Conservation (phyloP, 768 basidiomycete species). For the Hydnum rufescens region DNA sequence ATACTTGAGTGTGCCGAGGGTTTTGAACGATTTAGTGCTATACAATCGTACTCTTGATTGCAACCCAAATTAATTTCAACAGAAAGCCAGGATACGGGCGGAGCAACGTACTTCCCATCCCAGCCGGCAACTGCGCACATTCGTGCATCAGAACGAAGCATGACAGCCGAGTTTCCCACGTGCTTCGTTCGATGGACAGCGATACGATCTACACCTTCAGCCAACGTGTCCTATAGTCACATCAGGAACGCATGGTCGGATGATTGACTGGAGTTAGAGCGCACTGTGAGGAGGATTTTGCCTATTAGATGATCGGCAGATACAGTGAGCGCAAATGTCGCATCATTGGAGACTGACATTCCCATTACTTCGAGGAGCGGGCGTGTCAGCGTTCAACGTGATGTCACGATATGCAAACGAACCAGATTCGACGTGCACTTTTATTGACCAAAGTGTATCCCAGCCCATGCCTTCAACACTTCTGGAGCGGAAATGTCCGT, state of each 20-base stretch:
- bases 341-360: slow-evolving; percentile 45
- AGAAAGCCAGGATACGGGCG: too few relatives aligned
- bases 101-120: slow-evolving; percentile 62
- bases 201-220: not conserved
- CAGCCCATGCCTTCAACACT: slow-evolving; percentile 58
- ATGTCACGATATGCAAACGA: not conserved
- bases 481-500: slow-evolving; percentile 19
- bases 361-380: slow-evolving; percentile 47
- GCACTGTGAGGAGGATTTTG: slow-evolving; percentile 15
- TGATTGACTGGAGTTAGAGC: not conserved
- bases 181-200: slow-evolving; percentile 40
- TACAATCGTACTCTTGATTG: slow-evolving; percentile 58
- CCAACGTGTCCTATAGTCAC: not conserved
- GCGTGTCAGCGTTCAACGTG: not conserved
- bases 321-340: slow-evolving; percentile 48
- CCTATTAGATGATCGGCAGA: slow-evolving; percentile 53
- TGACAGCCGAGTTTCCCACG: slow-evolving; percentile 60
- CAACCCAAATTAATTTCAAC: too few relatives aligned
- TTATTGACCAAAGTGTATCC: slow-evolving; percentile 46
- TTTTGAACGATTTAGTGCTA: slow-evolving; percentile 58
- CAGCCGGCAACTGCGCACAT: slow-evolving; percentile 83
- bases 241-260: not conserved
- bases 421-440: slow-evolving; percentile 59
- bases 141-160: slow-evolving; percentile 51
- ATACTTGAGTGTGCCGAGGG: slow-evolving; percentile 65